These are phyloP conservation scores for Rhododendron mucronatum DNA, from an alignment of 148 eudicot species.

Conservation along the genomic window DNA sequence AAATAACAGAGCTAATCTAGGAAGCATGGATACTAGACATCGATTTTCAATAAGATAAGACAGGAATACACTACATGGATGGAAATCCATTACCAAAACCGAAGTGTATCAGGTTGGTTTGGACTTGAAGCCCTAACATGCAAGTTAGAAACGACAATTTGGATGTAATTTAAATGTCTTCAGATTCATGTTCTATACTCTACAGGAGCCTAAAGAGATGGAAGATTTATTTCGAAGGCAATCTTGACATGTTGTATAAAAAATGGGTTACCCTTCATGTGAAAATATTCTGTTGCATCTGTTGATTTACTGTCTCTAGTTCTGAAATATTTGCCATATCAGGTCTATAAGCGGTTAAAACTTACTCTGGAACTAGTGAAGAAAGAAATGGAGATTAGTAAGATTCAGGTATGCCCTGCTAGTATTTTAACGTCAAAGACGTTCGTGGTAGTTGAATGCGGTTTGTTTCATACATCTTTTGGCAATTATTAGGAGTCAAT, in stretches of 20 bases:
- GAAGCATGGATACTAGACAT: neutral
- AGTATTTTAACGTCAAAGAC: neutral
- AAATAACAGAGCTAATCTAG: neutral
- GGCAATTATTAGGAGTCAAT: conserved; percentile 66
- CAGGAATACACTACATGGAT: neutral
- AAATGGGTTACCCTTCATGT: neutral
- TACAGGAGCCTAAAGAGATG: neutral
- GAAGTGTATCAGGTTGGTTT: neutral
- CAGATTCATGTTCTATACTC: neutral
- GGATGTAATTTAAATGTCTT: neutral
- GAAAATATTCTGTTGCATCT: neutral
- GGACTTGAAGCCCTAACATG: neutral
- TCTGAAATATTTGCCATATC: conserved; percentile 17
- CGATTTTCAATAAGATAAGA: neutral
- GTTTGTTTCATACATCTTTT: conserved; percentile 2
- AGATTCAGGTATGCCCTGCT: conserved; percentile 71
- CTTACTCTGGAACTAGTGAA: conserved; percentile 85
- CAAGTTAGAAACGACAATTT: neutral
- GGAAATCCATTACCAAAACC: neutral
- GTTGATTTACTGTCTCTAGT: neutral
- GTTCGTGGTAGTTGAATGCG: neutral
- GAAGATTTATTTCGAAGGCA: neutral
- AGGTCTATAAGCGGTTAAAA: conserved; percentile 84
- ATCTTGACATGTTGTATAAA: neutral
- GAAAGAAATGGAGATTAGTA: conserved; percentile 99